These are phyloP conservation scores for Echinosophora koreensis DNA, from an alignment of 306 rosid genomes.

Conservation along the genomic window DNA sequence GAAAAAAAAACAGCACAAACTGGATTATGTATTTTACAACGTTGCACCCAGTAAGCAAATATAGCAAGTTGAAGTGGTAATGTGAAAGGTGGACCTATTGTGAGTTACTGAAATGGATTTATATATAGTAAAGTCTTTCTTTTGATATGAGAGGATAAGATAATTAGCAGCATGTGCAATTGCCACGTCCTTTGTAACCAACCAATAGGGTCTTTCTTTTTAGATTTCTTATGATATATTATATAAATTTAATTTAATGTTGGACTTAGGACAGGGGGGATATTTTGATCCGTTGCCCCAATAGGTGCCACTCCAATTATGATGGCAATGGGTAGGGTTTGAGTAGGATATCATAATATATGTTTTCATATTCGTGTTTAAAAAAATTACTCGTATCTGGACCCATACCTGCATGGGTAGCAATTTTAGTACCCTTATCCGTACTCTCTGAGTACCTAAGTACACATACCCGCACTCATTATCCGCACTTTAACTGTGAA, in stretches of 20 bases:
- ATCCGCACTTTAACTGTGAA: no score
- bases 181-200: conserved; percentile 44
- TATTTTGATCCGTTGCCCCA: conserved; percentile 43
- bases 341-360: no score
- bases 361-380: no score
- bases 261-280: not conserved
- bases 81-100: not conserved
- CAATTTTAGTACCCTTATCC: no score
- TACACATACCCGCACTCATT: no score
- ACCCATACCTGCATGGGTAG: no score
- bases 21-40: conserved; percentile 3
- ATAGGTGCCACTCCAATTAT: conserved; percentile 47
- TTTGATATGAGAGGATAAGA: conserved; percentile 54
- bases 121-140: conserved; percentile 41
- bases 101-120: conserved; percentile 13
- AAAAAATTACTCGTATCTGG: no score
- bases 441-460: no score
- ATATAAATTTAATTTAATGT: not conserved
- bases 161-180: conserved; percentile 49
- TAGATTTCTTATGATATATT: conserved; percentile 52
- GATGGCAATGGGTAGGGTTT: no score
- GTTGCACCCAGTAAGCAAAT: not conserved
- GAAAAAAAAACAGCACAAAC: not conserved
- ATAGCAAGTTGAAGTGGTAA: conserved; percentile 23
- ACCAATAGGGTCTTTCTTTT: conserved; percentile 49